phyloP scores from a whole-genome alignment of 106 monocot genomes.

The Phalaenopsis aphrodite region DNA sequence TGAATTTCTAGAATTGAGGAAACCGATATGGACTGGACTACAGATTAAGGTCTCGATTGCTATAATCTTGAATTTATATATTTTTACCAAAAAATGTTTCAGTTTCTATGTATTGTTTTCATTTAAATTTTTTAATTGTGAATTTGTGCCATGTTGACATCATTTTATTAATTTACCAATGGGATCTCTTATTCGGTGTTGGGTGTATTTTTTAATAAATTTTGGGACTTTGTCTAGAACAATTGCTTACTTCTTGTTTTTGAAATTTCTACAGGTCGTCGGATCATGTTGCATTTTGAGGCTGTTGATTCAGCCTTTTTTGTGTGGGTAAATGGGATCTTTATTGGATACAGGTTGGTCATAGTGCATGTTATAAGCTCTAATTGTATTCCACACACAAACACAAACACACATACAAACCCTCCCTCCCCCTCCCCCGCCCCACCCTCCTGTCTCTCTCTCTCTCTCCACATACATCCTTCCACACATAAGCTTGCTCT shows the following conservation, averaged over 20 bases:
- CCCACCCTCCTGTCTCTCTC: background rate
- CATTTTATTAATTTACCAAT: background rate
- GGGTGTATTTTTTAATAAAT: background rate
- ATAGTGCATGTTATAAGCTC: background rate
- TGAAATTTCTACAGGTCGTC: conserved; percentile 44
- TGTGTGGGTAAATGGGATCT: conserved; percentile 90
- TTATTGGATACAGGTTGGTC: conserved; percentile 81
- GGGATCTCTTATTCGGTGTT: background rate
- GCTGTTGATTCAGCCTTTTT: conserved; percentile 97
- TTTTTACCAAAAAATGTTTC: background rate
- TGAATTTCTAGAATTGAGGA: background rate
- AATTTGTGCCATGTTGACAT: background rate
- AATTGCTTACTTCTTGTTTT: background rate
- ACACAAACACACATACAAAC: too few relatives aligned
- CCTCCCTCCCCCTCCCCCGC: too few relatives aligned
- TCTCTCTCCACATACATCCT: background rate
- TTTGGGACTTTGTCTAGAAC: background rate
- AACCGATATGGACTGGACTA: background rate
- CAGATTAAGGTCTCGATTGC: background rate
- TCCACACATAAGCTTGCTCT: background rate
- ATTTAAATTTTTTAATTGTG: background rate
- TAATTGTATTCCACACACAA: background rate
- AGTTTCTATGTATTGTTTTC: background rate
- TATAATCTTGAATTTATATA: background rate
- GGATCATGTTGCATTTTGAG: conserved; percentile 96